Base-by-base conservation (phyloP, 345 rosid species). In the Garcia nutans region DNA sequence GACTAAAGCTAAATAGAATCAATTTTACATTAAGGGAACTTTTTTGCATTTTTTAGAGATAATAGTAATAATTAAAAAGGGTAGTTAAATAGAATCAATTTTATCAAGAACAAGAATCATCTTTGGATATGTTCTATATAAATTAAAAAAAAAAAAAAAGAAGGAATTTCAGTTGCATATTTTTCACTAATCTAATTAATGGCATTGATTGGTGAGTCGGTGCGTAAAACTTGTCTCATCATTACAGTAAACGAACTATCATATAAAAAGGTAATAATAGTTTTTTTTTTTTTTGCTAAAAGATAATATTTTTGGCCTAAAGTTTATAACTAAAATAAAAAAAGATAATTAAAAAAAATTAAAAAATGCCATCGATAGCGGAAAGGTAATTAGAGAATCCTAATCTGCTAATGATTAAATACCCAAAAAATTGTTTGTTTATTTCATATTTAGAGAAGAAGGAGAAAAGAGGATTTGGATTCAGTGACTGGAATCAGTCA, bases 141-240 rank as follows among this genome's bases (percentile, higher is more conserved):
- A 28, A 28, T 28, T 2, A 20, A 5, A 26, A 24, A 20, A 16
- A 54, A 44, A 54, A 20, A 44, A 10, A 56, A n/a, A 45, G 31
- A 5, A 19, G 28, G 10, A 44, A 9, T 26, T 33, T 10, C 1
- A 47, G 22, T 45, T 45, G 28, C 31, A 54, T 6, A 50, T 10
- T 50, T 41, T 49, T 10, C 55, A 56, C 44, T 45, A 2, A 31
- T 73, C 37, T 31, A 65, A 23, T 49, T 28, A 9, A 64, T 23
- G 77, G 44, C 8, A 20, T 58, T 58, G 77, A 79, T 81, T 77
- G 83, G 83, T 62, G 70, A 72, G 84, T 76, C 85, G 83, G 85
- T 85, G 87, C 79, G 79, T 78, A 70, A 58, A 73, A 80, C 74
- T 67, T 84, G 63, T 76, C 70, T 24, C 23, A 63, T 24, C 78